Conservation (phyloP, 192 early-diverging fungal genomes). For the Entophlyctis helioformis region DNA sequence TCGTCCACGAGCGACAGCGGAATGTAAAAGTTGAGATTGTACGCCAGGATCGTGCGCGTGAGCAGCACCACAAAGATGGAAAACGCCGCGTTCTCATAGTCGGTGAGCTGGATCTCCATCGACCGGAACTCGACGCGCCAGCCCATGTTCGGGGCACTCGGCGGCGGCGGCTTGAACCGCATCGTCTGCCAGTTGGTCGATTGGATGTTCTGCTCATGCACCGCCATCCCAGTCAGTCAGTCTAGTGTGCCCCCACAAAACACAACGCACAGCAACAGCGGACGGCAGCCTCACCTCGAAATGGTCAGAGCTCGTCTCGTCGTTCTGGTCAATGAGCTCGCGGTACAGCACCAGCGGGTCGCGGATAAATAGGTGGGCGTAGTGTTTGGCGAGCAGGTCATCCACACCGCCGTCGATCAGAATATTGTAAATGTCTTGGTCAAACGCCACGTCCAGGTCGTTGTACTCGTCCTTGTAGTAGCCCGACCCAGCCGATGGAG, state of each 20-base stretch:
- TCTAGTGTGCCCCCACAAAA: no score
- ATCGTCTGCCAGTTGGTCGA: conserved; percentile 99
- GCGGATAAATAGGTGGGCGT: conserved; percentile 94
- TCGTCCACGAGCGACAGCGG: conserved; percentile 81
- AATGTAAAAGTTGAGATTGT: conserved; percentile 90
- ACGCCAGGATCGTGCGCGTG: conserved; percentile 74
- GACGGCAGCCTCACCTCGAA: conserved; percentile 54
- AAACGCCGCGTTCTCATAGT: conserved; percentile 95
- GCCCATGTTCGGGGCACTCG: conserved; percentile 70
- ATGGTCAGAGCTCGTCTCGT: conserved; percentile 77
- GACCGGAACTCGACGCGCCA: conserved; percentile 98
- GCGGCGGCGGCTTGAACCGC: conserved; percentile 96
- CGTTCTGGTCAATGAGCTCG: conserved; percentile 80
- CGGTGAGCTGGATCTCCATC: conserved; percentile 92
- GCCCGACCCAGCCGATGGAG: conserved; percentile 27
- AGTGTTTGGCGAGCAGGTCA: conserved; percentile 76
- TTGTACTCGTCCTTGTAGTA: conserved; percentile 83
- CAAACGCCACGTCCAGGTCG: conserved; percentile 74
- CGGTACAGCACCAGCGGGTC: conserved; percentile 92
- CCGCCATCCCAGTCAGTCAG: no score
- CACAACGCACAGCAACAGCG: no score
- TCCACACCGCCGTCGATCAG: conserved; percentile 64
- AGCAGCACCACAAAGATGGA: conserved; percentile 87
- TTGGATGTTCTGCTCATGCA: no score
- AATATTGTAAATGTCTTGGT: conserved; percentile 62